Evolutionary conservation across 108 stramenopile genomes (phyloP).

Genomic region (Pseudonitzschia multiseries): DNA sequence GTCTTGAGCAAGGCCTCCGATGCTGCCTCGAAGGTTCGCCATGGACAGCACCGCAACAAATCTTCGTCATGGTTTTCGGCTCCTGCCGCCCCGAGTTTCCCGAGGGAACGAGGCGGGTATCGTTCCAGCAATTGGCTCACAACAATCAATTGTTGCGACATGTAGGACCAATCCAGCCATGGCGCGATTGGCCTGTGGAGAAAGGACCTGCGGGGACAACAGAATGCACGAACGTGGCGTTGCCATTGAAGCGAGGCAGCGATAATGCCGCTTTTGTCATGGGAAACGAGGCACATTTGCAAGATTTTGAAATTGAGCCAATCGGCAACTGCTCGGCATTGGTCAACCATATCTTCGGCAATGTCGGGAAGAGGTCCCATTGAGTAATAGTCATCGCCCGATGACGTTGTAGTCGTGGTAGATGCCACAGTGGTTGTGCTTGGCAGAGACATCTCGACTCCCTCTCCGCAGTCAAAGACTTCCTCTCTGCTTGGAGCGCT

Average conservation of each 20-base stretch:
- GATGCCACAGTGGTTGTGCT: not conserved
- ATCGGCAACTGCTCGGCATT: slow-evolving; percentile 71
- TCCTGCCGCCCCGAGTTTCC: slow-evolving; percentile 13
- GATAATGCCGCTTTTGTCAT: slow-evolving; percentile 39
- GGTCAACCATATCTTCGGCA: slow-evolving; percentile 60
- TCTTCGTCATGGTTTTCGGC: slow-evolving; percentile 30
- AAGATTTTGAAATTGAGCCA: slow-evolving; percentile 71
- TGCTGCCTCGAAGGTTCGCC: slow-evolving; percentile 59
- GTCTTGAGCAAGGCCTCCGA: slow-evolving; percentile 65
- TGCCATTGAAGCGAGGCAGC: slow-evolving; percentile 64
- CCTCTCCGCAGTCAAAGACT: slow-evolving; percentile 30
- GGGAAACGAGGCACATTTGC: slow-evolving; percentile 39
- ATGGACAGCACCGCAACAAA: slow-evolving; percentile 47
- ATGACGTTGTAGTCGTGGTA: not conserved
- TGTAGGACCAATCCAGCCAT: slow-evolving; percentile 53
- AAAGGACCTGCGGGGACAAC: slow-evolving; percentile 33
- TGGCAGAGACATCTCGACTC: slow-evolving; percentile 43
- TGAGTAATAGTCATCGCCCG: slow-evolving; percentile 13
- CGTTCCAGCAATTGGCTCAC: slow-evolving; percentile 51
- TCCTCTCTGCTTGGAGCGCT: not conserved
- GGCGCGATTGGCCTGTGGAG: not conserved
- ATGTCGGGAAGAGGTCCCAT: slow-evolving; percentile 1
- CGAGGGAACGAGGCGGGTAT: slow-evolving; percentile 35
- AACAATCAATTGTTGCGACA: slow-evolving; percentile 51
- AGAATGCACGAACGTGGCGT: slow-evolving; percentile 49